Percentiles rank a stretch among this genome's conserved stretches.
phyloP scores from a whole-genome alignment of 441 rosid genomes.

The Erodium trifolium region DNA sequence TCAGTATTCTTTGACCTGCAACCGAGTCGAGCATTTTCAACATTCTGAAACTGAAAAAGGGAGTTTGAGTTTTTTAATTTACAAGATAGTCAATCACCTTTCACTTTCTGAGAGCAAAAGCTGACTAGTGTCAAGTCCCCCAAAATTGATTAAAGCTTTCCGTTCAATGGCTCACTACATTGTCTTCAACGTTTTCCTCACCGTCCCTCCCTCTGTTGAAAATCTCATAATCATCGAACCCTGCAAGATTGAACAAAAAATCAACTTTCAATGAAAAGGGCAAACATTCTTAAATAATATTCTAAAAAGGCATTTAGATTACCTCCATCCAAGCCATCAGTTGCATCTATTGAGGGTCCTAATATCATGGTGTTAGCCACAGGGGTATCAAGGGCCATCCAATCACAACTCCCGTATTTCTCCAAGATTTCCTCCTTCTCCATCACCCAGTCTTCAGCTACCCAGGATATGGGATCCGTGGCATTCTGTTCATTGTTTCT shows the following conservation, averaged over 20 bases:
- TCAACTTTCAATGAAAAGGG: constrained; percentile 2
- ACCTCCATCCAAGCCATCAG: constrained; percentile 59
- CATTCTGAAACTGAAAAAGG: neutral
- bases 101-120: neutral
- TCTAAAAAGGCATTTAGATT: constrained; percentile 18
- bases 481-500: constrained; percentile 31
- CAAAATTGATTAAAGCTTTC: neutral
- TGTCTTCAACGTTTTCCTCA: constrained; percentile 36
- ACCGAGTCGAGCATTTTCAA: constrained; percentile 1
- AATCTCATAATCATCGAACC: constrained; percentile 71
- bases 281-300: constrained; percentile 7
- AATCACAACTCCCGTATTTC: constrained; percentile 48
- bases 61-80: neutral
- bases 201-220: constrained; percentile 35
- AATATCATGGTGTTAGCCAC: constrained; percentile 29
- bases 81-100: neutral
- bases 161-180: constrained; percentile 14
- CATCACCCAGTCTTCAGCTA: constrained; percentile 67
- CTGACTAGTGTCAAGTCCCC: neutral
- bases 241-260: constrained; percentile 30
- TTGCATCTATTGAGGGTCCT: constrained; percentile 42
- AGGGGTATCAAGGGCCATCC: constrained; percentile 59
- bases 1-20: neutral
- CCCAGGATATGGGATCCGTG: constrained; percentile 45
- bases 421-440: constrained; percentile 39